Base-by-base conservation (phyloP, 345 rosid species). In the Citrus cavaleriei region DNA sequence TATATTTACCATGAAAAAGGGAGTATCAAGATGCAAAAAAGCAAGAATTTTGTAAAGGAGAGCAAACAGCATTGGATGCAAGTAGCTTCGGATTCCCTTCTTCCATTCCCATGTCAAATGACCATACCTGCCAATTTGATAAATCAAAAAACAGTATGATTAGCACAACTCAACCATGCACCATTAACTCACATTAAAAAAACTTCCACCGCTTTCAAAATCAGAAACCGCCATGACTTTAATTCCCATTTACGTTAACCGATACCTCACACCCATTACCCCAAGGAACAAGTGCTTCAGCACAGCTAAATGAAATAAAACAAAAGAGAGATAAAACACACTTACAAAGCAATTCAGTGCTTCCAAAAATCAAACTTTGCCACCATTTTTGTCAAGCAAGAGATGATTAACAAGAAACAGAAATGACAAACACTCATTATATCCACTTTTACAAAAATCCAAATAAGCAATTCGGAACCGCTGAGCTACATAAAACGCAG, bases 41-140 rank as follows among this genome's bases (percentile, higher is more conserved):
- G 90, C 87, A 6, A 95, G 90, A 84, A 92, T 35, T 81, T 87
- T 92, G 85, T 90, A 93, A 72, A 93, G 88, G 51, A 82, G 66
- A 46, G 91, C 87, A 81, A 96, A 96, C 51, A 94, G 32, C 93
- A 94, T 79, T 0, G 99, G 99, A 84, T 96, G 97, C 89, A 94
- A 84, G 83, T 91, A 96, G 88, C 98, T 89, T 68, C 98, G 89
- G 71, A 93, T 90, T 22, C 98, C 95, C 83, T 87, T 87, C 87
- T 91, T 82, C 97, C 97, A 96, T 77, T 96, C 98, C 99, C 97
- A 94, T 24, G 97, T 92, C 94, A 94, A 74, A 80, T 94, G 95
- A 66, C 99, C 98, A 80, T 94, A 91, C 75, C 99, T 96, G 81
- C 66, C 57, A 67, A 58, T 78, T 79, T 38, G 75, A 79, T 54